These are phyloP conservation scores for Rhododendron ovatum DNA, from an alignment of 148 eudicot species.

Conservation along the genomic window DNA sequence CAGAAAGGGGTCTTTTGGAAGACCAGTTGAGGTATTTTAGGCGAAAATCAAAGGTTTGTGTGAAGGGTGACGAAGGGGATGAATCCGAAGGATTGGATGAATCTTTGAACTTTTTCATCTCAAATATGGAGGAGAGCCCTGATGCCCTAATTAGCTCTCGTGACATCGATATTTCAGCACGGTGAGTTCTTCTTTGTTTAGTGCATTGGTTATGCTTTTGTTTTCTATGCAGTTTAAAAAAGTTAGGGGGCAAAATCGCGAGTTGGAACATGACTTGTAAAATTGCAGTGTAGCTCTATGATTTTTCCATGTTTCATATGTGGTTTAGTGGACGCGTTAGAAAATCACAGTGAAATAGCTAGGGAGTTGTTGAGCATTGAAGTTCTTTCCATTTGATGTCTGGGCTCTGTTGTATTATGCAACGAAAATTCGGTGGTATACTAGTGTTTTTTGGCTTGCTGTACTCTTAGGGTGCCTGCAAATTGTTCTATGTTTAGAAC, in stretches of 20 bases:
- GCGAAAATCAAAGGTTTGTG: conserved; percentile 27
- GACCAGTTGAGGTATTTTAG: conserved; percentile 47
- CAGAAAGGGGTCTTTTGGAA: conserved; percentile 49
- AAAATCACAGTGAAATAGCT: not conserved
- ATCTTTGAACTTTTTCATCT: conserved; percentile 26
- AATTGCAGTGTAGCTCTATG: not conserved
- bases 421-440: not conserved
- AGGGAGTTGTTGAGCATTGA: not conserved
- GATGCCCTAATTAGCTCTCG: conserved; percentile 48
- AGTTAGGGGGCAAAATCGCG: not conserved
- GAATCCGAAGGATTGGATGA: conserved; percentile 26
- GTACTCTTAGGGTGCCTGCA: not conserved
- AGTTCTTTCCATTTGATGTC: not conserved
- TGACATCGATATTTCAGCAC: conserved; percentile 32
- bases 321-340: not conserved
- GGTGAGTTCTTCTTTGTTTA: conserved; percentile 25
- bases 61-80: conserved; percentile 42
- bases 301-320: not conserved
- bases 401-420: not conserved
- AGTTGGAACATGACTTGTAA: not conserved
- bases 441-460: not conserved
- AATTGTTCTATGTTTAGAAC: not conserved
- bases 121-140: conserved; percentile 23
- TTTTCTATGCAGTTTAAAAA: not conserved
- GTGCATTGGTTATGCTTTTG: not conserved